phyloP scores from a whole-genome alignment of 306 rosid genomes.

The Styphnolobium japonicum region DNA sequence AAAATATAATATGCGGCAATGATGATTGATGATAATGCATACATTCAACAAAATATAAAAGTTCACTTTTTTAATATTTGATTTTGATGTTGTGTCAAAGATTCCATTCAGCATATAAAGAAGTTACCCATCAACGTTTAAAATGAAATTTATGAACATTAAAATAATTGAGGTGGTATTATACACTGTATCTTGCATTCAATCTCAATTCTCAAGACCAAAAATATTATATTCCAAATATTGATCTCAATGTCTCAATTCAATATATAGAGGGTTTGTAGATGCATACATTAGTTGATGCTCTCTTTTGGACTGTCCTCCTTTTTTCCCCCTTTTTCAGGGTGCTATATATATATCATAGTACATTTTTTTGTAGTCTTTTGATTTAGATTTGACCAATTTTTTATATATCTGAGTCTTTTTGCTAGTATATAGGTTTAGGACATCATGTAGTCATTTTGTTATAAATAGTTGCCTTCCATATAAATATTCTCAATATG shows the following conservation, averaged over 20 bases:
- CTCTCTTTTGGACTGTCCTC: background rate
- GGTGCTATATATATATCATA: background rate
- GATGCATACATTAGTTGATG: constrained; percentile 21
- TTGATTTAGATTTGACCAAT: too few species aligned
- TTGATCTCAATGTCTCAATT: background rate
- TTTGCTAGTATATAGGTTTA: too few species aligned
- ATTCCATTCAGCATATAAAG: too few species aligned
- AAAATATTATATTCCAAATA: background rate
- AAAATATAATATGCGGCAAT: background rate
- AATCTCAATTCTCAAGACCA: background rate
- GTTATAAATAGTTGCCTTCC: too few species aligned
- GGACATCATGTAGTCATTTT: too few species aligned
- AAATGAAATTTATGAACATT: background rate
- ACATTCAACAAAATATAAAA: background rate
- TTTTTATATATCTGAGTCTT: too few species aligned
- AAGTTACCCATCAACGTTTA: background rate
- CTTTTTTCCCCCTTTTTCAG: background rate
- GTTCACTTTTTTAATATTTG: background rate
- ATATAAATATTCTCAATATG: too few species aligned
- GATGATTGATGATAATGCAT: background rate
- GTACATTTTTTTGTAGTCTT: background rate
- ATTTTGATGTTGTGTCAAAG: background rate
- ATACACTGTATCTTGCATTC: background rate
- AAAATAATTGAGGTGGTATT: background rate
- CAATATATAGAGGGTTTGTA: background rate